Evolutionary conservation across 768 basidiomycete species (phyloP).

Genomic region (Boletus sp.): DNA sequence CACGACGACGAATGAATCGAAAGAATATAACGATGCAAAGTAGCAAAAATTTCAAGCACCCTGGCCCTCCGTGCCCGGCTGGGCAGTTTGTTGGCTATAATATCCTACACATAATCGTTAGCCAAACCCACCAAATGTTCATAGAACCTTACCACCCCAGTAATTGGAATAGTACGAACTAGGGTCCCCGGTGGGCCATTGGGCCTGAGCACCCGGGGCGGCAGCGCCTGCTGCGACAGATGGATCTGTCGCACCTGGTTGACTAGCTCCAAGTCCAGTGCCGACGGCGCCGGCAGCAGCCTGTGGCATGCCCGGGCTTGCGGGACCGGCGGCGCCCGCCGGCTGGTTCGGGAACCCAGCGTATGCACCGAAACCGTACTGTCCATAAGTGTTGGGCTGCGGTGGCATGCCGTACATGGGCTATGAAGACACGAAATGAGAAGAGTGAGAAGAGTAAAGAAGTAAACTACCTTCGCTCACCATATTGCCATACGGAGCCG

Average conservation of each 20-base stretch:
- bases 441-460: neutral
- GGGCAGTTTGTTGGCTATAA: slow-evolving; percentile 70
- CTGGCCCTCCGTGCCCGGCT: slow-evolving; percentile 56
- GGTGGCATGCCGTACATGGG: slow-evolving; percentile 92
- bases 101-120: slow-evolving; percentile 53
- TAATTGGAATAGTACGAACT: slow-evolving; percentile 77
- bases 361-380: slow-evolving; percentile 73
- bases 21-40: slow-evolving; percentile 27
- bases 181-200: slow-evolving; percentile 75
- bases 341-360: slow-evolving; percentile 63
- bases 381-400: slow-evolving; percentile 71
- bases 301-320: slow-evolving; percentile 49
- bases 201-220: slow-evolving; percentile 62
- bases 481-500: slow-evolving; percentile 75
- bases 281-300: slow-evolving; percentile 53
- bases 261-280: slow-evolving; percentile 51
- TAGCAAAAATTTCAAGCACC: slow-evolving; percentile 29
- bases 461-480: slow-evolving; percentile 34
- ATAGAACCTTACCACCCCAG: slow-evolving; percentile 64
- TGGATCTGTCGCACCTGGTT: slow-evolving; percentile 54
- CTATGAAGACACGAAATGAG: slow-evolving; percentile 33
- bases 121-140: neutral
- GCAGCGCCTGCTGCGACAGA: slow-evolving; percentile 46
- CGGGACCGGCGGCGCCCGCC: slow-evolving; percentile 46
- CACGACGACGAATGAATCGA: slow-evolving; percentile 23